Base-by-base conservation (phyloP, 495 filamentous ascomycete species). In the Aspergillus carlsbadensis region DNA sequence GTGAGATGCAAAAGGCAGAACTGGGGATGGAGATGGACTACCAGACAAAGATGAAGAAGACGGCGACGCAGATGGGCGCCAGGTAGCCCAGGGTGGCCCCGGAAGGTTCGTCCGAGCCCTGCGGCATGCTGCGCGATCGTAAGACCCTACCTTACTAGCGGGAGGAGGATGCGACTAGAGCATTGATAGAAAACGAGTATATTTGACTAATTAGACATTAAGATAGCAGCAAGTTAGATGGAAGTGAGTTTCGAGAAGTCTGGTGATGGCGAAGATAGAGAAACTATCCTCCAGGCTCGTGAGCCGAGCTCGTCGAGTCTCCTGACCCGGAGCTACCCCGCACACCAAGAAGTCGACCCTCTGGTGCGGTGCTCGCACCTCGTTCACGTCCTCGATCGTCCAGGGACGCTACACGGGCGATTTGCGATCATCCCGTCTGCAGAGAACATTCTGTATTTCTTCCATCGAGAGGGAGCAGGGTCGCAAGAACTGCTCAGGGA, bases 21-120 rank as follows among this genome's bases (percentile, higher is more conserved):
- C 39, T n/a, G n/a, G n/a, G n/a, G n/a, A n/a, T n/a, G 46, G 42
- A 15, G 24, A 36, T 3, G 13, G 20, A 18, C 7, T 53, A 60
- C 58, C 58, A 60, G 35, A 52, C 42, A 13, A 51, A 48, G 37
- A 60, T 43, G 41, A 55, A 55, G 33, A 56, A 39, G 48, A 60
- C 34, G 21, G 58, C 53, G n/a, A 60, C 52, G 42, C 58, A 60
- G 46, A 60, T 46, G n/a, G 58, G 58, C 10, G 58, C 58, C 8
- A 60, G 24, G 31, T 56, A 60, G 37, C 58, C 58, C 41, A 60
- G 35, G 20, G 54, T 40, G 6, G 53, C 47, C 2, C 52, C 39
- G 4, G 47, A 52, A 10, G 45, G 54, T 20, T 43, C 15, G 35
- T 50, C 13, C 20, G 18, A 17, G 10, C 36, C 29, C 20, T 54